Conservation (phyloP, 2,329 filamentous ascomycete genomes). For the Alternaria brassicicola region DNA sequence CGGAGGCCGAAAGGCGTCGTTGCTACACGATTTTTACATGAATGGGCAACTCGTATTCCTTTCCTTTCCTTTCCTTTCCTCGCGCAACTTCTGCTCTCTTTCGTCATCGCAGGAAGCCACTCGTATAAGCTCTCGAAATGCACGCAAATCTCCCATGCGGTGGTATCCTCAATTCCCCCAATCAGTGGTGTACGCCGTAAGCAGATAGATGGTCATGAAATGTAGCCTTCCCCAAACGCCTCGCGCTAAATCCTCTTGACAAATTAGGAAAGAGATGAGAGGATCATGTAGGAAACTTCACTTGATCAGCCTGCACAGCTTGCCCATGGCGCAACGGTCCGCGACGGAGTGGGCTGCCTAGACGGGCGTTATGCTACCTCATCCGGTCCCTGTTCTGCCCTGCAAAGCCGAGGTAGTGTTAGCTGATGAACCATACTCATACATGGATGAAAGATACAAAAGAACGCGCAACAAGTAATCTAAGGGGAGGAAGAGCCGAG, state of each 20-base stretch:
- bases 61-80: not conserved
- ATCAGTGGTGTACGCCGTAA: constrained; percentile 15
- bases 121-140: not conserved
- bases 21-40: constrained; percentile 1
- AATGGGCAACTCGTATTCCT: not conserved
- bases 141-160: constrained; percentile 15
- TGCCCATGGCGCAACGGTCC: not conserved
- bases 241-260: constrained; percentile 25
- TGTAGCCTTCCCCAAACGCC: constrained; percentile 22
- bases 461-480: constrained; percentile 16
- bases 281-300: constrained; percentile 8
- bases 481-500: constrained; percentile 37
- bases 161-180: constrained; percentile 26
- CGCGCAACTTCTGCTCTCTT: not conserved
- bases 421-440: constrained; percentile 28
- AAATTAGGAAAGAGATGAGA: constrained; percentile 16
- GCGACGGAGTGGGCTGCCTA: not conserved
- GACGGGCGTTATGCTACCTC: constrained; percentile 1
- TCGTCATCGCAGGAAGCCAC: not conserved
- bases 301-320: not conserved
- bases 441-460: constrained; percentile 21
- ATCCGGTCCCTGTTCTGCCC: constrained; percentile 43
- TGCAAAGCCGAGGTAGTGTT: constrained; percentile 27
- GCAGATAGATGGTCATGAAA: constrained; percentile 20
- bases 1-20: not conserved